These are phyloP conservation scores for Goffeauzyma gilvescens DNA, from an alignment of 768 basidiomycete genomes.

Conservation along the genomic window DNA sequence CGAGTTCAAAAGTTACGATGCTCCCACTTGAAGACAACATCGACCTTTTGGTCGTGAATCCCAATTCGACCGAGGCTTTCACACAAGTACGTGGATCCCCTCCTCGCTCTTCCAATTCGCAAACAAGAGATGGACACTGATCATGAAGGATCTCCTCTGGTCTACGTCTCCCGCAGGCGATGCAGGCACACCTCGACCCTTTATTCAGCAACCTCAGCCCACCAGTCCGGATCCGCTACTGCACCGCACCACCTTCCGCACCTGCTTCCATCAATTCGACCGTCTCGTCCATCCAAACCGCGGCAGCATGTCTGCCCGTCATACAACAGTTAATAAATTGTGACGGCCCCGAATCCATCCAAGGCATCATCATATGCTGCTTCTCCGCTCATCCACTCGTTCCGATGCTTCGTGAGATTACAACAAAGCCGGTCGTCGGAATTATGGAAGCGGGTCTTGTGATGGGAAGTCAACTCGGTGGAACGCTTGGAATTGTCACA, in stretches of 20 bases:
- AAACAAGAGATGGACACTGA: background rate
- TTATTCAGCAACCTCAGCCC: background rate
- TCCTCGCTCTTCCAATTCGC: background rate
- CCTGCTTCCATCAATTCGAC: conserved; percentile 16
- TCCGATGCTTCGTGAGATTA: conserved; percentile 15
- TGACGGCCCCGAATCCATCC: conserved; percentile 1
- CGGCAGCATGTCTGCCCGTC: conserved; percentile 11
- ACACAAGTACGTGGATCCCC: conserved; percentile 3
- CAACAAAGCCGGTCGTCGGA: conserved; percentile 13
- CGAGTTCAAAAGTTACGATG: no score
- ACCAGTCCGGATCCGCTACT: conserved; percentile 7
- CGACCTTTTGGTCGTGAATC: conserved; percentile 15
- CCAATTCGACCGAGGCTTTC: conserved; percentile 17
- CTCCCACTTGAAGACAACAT: no score
- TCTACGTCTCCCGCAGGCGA: conserved; percentile 1
- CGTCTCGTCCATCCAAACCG: conserved; percentile 13
- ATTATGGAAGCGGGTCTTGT: conserved; percentile 20
- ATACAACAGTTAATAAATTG: conserved; percentile 3
- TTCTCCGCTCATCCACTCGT: conserved; percentile 18
- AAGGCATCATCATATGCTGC: conserved; percentile 15
- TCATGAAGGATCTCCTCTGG: background rate
- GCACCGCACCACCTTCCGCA: conserved; percentile 6
- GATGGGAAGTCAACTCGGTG: conserved; percentile 11
- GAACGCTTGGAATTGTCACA: conserved; percentile 16
- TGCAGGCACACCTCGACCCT: background rate